These are phyloP conservation scores for Aspergillus japonicus DNA, from an alignment of 2,329 filamentous ascomycete species.

Conservation along the genomic window DNA sequence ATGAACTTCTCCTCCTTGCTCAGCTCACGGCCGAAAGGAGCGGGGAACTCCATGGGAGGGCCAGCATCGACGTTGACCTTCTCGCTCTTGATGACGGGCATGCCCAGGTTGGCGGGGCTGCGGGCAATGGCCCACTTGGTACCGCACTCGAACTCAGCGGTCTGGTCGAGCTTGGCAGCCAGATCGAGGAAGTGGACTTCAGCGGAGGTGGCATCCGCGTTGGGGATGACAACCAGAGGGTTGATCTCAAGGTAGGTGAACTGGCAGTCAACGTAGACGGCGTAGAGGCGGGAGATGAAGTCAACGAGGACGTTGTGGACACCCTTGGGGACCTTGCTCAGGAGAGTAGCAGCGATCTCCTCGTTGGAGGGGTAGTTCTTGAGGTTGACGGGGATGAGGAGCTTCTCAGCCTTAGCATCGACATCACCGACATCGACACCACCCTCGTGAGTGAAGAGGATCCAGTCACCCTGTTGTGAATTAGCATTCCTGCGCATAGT, in stretches of 20 bases:
- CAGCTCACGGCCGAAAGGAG: constrained; percentile 96
- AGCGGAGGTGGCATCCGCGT: constrained; percentile 85
- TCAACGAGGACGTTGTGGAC: constrained; percentile 98
- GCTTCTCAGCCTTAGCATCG: constrained; percentile 97
- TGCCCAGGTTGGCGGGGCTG: constrained; percentile 81
- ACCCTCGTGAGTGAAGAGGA: constrained; percentile 99
- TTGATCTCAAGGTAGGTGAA: constrained; percentile 99
- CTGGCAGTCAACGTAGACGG: constrained; percentile 99
- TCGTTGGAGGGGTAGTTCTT: constrained; percentile 93
- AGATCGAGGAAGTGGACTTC: constrained; percentile 97
- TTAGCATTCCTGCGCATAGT: constrained; percentile 16
- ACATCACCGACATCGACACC: constrained; percentile 99
- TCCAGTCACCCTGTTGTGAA: constrained; percentile 82
- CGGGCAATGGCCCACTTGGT: constrained; percentile 98
- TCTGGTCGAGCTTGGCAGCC: constrained; percentile 98
- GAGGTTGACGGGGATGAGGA: constrained; percentile 94
- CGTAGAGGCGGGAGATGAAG: constrained; percentile 97
- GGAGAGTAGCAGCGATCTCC: constrained; percentile 77
- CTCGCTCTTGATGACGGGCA: constrained; percentile 65
- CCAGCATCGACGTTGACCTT: constrained; percentile 94
- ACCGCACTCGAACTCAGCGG: constrained; percentile 98
- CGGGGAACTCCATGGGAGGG: constrained; percentile 97
- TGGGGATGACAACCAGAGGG: constrained; percentile 96
- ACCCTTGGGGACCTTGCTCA: constrained; percentile 92
- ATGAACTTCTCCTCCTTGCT: constrained; percentile 99